phyloP scores from a whole-genome alignment of 2,329 filamentous ascomycete species.

The Epicoccum nigrum region DNA sequence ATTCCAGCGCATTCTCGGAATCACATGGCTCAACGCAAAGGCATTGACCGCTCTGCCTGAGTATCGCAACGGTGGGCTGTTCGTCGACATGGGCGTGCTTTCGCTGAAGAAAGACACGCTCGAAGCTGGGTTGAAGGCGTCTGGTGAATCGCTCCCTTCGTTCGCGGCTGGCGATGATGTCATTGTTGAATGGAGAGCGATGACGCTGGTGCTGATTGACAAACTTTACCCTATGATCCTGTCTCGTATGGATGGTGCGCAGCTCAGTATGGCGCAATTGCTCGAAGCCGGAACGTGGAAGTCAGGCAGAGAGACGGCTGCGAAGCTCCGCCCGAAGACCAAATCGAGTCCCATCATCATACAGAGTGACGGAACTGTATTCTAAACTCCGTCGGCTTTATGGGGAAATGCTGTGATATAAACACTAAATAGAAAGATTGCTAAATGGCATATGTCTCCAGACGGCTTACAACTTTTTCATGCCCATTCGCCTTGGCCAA shows the following conservation, averaged over 20 bases:
- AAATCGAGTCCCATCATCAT: slow-evolving; percentile 41
- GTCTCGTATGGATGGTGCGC: slow-evolving; percentile 69
- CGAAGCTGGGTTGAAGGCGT: slow-evolving; percentile 71
- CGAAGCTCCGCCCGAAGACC: slow-evolving; percentile 29
- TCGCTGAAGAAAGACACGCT: slow-evolving; percentile 71
- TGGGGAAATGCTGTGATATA: slow-evolving; percentile 1
- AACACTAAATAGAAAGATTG: no score
- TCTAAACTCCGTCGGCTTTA: slow-evolving; percentile 9
- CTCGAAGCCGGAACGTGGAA: slow-evolving; percentile 97
- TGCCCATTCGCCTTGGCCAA: not conserved
- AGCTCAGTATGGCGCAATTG: slow-evolving; percentile 80
- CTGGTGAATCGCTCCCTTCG: slow-evolving; percentile 70
- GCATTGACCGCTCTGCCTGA: slow-evolving; percentile 87
- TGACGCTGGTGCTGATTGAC: slow-evolving; percentile 75
- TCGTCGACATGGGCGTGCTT: slow-evolving; percentile 83
- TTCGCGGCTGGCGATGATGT: slow-evolving; percentile 75
- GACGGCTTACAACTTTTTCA: not conserved
- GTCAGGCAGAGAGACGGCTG: slow-evolving; percentile 44
- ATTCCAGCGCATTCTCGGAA: slow-evolving; percentile 79
- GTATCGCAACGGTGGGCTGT: slow-evolving; percentile 88
- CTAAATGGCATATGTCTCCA: not conserved
- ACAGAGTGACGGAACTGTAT: slow-evolving; percentile 39
- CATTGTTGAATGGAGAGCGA: slow-evolving; percentile 76
- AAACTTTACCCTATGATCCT: slow-evolving; percentile 71
- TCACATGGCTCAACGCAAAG: slow-evolving; percentile 82